Conservation (phyloP, 495 filamentous ascomycete genomes). For the Aspergillus saccharolyticus region DNA sequence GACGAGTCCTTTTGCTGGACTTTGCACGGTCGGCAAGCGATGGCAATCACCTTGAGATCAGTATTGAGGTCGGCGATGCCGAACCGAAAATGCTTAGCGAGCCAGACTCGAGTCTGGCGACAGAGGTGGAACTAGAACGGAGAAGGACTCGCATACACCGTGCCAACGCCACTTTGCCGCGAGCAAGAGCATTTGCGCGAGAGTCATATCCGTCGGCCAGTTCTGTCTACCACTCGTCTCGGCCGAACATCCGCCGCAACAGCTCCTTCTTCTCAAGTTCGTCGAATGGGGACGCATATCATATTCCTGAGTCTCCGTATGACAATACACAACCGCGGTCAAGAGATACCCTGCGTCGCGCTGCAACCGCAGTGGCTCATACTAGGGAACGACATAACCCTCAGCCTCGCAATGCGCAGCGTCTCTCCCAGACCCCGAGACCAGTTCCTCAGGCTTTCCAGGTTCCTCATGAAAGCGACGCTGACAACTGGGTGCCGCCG, state of each 20-base stretch:
- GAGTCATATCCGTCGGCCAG: slow-evolving; percentile 22
- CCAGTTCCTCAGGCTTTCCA: slow-evolving; percentile 20
- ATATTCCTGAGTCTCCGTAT: slow-evolving; percentile 53
- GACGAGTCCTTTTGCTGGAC: slow-evolving; percentile 71
- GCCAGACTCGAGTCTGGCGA: slow-evolving; percentile 69
- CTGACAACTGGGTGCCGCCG: slow-evolving; percentile 88
- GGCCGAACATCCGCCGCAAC: slow-evolving; percentile 19
- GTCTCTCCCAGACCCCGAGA: slow-evolving; percentile 14
- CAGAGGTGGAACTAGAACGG: slow-evolving; percentile 76
- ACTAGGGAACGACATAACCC: slow-evolving; percentile 58
- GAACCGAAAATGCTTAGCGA: slow-evolving; percentile 67
- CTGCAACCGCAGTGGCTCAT: slow-evolving; percentile 71
- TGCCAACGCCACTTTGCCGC: slow-evolving; percentile 20
- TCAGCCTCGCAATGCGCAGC: slow-evolving; percentile 25
- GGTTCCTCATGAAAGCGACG: slow-evolving; percentile 81
- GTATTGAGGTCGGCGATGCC: slow-evolving; percentile 69
- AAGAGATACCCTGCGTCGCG: slow-evolving; percentile 66
- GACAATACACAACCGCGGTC: slow-evolving; percentile 75
- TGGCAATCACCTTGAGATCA: slow-evolving; percentile 51
- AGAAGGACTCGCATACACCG: slow-evolving; percentile 55
- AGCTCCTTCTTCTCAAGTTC: slow-evolving; percentile 22
- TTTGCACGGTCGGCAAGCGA: slow-evolving; percentile 58
- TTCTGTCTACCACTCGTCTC: slow-evolving; percentile 11
- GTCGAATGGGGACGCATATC: slow-evolving; percentile 19
- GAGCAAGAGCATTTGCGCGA: slow-evolving; percentile 16